phyloP scores from a whole-genome alignment of 23 red algal genomes.

The Gracilaria caudata region DNA sequence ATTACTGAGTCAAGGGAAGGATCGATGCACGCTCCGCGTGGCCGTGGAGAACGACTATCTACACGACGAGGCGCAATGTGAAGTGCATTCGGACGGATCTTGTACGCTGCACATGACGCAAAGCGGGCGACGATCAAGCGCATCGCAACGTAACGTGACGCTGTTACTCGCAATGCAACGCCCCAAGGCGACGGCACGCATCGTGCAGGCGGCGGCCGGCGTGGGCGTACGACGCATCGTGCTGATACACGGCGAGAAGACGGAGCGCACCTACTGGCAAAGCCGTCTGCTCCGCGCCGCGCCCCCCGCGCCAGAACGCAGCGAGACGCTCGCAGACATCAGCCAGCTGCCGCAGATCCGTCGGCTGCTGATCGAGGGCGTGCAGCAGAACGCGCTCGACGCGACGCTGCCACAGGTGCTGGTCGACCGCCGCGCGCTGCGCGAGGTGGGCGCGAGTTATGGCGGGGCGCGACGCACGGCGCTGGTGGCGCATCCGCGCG shows the following conservation, averaged over 20 bases:
- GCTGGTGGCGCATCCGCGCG: constrained; percentile 64
- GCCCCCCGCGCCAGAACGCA: not conserved
- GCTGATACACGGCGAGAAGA: constrained; percentile 53
- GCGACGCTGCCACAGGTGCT: constrained; percentile 40
- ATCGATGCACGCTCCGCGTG: constrained; percentile 42
- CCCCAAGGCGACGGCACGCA: constrained; percentile 65
- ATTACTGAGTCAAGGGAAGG: constrained; percentile 13
- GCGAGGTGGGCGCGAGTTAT: not conserved
- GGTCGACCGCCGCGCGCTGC: constrained; percentile 36
- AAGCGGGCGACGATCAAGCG: not conserved
- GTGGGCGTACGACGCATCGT: constrained; percentile 64
- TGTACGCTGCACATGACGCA: not conserved
- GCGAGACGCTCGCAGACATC: constrained; percentile 26
- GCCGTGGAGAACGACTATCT: constrained; percentile 31
- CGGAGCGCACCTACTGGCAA: constrained; percentile 75
- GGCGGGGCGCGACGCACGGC: not conserved
- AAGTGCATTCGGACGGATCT: constrained; percentile 22
- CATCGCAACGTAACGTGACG: constrained; percentile 14
- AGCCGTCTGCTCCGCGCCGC: constrained; percentile 56
- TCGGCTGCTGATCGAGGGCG: constrained; percentile 51
- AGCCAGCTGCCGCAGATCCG: constrained; percentile 17
- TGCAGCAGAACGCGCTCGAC: constrained; percentile 67
- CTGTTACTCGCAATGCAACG: constrained; percentile 77
- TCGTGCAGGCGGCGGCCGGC: constrained; percentile 41
- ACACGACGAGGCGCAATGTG: constrained; percentile 29